Evolutionary conservation across 2,329 filamentous ascomycete species (phyloP), one percentile per base, ranked within the genome.

Genomic region (Incumbomyces lentus): DNA sequence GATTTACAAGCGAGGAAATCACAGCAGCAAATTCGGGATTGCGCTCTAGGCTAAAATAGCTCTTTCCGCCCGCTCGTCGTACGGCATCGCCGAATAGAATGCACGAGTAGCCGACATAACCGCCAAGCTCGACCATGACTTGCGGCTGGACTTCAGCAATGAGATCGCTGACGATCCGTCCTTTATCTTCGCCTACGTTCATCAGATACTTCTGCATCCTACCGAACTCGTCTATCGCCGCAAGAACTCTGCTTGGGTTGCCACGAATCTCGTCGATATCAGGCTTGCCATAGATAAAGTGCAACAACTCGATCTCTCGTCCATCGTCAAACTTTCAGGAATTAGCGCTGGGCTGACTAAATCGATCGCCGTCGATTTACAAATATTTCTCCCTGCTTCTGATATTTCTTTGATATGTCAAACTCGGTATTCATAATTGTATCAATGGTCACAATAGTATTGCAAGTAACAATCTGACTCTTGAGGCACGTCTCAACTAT

Each of bases 91-190:
- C 83, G 58, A 89, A 90, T 1, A 87, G 70, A 49, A 92, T 79
- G 49, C 81, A 81, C 0, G 85, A 90, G 68, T 92, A 92, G 35
- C 86, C 86, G 16, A 88, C 74, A 62, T 90, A 92, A 40, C 84
- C 82, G 39, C 86, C 86, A 0, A 92, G 72, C 60, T 93, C 86
- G 39, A 90, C 76, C 78, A 88, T 85, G 2, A 71, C 71, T 45
- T 76, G 63, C 1, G 84, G 84, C 60, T 82, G 84, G 40, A 73
- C 67, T 52, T 83, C 69, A 16, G 69, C 68, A 49, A 92, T 88
- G 33, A 89, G 63, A 26, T 83, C 72, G 7, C 74, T 74, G 1
- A 90, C 77, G 44, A 87, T 81, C 51, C 71, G 73, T 39, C 83
- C 84, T 65, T 92, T 92, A 58, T 79, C 72, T 54, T 80, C 73